These are phyloP conservation scores for Immersiella caudata DNA, from an alignment of 495 filamentous ascomycete genomes.

Conservation along the genomic window DNA sequence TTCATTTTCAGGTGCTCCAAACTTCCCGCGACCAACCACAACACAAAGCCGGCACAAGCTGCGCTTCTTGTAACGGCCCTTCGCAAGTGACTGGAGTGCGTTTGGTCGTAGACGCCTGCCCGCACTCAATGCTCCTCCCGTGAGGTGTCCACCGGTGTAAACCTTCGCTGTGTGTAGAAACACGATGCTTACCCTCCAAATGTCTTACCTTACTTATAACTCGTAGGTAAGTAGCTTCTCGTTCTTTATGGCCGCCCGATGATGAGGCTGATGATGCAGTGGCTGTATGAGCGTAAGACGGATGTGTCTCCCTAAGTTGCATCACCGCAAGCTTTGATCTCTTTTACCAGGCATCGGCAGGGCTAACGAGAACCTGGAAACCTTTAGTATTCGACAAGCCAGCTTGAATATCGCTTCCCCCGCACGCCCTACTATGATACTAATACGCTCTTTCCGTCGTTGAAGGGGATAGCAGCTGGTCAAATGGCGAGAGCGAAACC, in stretches of 20 bases:
- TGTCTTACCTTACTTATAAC: background rate
- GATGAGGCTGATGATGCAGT: constrained; percentile 14
- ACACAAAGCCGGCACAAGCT: background rate
- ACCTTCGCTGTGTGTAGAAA: background rate
- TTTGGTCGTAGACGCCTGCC: background rate
- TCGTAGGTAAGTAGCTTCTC: background rate
- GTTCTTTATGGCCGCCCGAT: constrained; percentile 12
- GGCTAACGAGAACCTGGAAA: no score
- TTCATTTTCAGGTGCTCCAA: constrained; percentile 8
- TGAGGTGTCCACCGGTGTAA: background rate
- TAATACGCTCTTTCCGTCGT: no score
- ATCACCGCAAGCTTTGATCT: background rate
- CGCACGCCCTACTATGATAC: no score
- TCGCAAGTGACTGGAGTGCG: background rate
- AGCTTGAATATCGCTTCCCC: no score
- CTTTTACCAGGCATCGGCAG: background rate
- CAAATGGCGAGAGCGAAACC: background rate
- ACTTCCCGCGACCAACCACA: constrained; percentile 6
- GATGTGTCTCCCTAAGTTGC: background rate
- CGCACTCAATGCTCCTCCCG: background rate
- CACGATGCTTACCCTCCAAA: no score
- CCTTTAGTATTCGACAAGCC: no score
- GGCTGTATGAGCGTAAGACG: background rate
- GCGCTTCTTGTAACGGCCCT: background rate
- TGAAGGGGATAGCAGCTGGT: no score